Percentiles rank a stretch among this genome's conserved stretches.
Evolutionary conservation across 805 yeast species (phyloP).

Genomic region (Zygotorulaspora sp.): DNA sequence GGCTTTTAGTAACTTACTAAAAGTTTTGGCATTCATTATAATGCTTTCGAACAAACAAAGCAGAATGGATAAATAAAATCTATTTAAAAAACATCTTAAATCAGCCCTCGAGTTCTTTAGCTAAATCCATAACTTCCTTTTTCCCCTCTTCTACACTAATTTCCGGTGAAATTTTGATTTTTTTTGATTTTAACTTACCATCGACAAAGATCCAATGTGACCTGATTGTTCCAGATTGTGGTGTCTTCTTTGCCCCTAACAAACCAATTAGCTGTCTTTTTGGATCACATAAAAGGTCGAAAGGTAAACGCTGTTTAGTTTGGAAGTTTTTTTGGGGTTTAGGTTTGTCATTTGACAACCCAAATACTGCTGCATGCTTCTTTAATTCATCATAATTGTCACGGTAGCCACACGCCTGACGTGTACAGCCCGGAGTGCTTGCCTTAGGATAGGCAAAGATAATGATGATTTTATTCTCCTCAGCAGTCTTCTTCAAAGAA

Average conservation of each 20-base stretch:
- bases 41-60: background rate
- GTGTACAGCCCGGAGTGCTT: conserved; percentile 93
- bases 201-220: conserved; percentile 89
- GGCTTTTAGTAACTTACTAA: too few relatives aligned
- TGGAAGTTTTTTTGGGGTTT: conserved; percentile 73
- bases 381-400: conserved; percentile 46
- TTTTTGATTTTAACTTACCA: conserved; percentile 53
- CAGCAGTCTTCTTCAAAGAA: conserved; percentile 41
- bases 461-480: conserved; percentile 44
- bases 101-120: conserved; percentile 18
- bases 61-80: background rate
- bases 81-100: background rate
- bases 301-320: conserved; percentile 67
- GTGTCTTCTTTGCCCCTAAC: conserved; percentile 79
- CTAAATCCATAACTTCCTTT: conserved; percentile 47
- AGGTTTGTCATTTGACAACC: conserved; percentile 79
- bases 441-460: conserved; percentile 86
- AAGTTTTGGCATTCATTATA: too few relatives aligned
- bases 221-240: conserved; percentile 66
- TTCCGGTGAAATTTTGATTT: conserved; percentile 47
- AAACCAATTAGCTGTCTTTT: conserved; percentile 58
- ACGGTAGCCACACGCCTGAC: conserved; percentile 88
- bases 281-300: conserved; percentile 74
- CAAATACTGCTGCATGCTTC: conserved; percentile 54
- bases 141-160: conserved; percentile 57